Conservation (phyloP, 2,329 filamentous ascomycete genomes). For the Teratosphaeria epicoccoides region DNA sequence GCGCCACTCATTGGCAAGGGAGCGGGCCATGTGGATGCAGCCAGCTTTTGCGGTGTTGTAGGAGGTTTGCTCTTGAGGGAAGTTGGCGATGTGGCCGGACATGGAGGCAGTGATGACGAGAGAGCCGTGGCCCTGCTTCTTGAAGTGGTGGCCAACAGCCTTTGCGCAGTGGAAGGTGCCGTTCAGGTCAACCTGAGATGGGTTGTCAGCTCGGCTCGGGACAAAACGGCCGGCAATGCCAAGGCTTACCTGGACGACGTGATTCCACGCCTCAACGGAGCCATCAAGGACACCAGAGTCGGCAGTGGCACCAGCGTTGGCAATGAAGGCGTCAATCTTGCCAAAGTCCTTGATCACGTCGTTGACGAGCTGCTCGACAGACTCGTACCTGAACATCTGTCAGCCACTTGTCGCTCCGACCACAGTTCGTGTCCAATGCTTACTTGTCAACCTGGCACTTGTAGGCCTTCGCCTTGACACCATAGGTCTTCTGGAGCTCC, state of each 20-base stretch:
- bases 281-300: slow-evolving; percentile 58
- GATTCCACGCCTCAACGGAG: slow-evolving; percentile 59
- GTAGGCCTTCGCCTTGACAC: slow-evolving; percentile 58
- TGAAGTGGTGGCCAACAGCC: slow-evolving; percentile 73
- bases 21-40: slow-evolving; percentile 47
- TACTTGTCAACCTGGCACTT: slow-evolving; percentile 48
- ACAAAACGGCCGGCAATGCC: slow-evolving; percentile 59
- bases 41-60: slow-evolving; percentile 58
- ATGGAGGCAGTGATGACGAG: slow-evolving; percentile 61
- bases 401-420: neutral
- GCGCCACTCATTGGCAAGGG: slow-evolving; percentile 59
- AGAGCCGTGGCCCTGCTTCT: slow-evolving; percentile 52
- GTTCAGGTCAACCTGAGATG: slow-evolving; percentile 76
- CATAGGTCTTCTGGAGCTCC: slow-evolving; percentile 49
- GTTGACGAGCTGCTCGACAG: slow-evolving; percentile 46
- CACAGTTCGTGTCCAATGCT: neutral
- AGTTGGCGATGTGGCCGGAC: slow-evolving; percentile 78
- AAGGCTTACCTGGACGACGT: slow-evolving; percentile 51
- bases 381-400: slow-evolving; percentile 32
- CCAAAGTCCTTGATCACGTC: slow-evolving; percentile 59
- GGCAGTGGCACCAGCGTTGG: slow-evolving; percentile 62
- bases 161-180: slow-evolving; percentile 78
- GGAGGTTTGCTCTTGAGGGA: slow-evolving; percentile 59
- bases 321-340: slow-evolving; percentile 56
- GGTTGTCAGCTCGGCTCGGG: slow-evolving; percentile 61